Conservation (phyloP, 257 asterid species). For the Solanum okadae region DNA sequence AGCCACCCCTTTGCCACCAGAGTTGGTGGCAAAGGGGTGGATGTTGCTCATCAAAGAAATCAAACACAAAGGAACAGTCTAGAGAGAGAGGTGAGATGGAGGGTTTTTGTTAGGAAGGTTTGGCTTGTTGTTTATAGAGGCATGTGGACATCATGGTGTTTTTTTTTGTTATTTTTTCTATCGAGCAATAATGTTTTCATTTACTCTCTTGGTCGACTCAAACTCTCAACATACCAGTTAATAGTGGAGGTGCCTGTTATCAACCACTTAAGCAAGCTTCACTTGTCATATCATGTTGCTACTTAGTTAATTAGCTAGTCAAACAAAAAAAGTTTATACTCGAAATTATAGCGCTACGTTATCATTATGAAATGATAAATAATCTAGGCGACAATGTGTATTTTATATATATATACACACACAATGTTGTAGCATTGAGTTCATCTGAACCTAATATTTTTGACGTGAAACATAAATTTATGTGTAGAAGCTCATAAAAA, state of each 20-base stretch:
- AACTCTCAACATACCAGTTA: not conserved
- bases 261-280: not conserved
- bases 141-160: not conserved
- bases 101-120: slow-evolving; percentile 25
- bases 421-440: accelerated
- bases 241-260: not conserved
- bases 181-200: not conserved
- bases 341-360: accelerated
- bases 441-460: not conserved
- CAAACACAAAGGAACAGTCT: not conserved
- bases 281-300: not conserved
- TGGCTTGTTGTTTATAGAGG: slow-evolving; percentile 18
- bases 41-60: not conserved
- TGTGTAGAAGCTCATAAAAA: not conserved
- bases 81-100: slow-evolving; percentile 9
- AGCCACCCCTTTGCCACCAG: slow-evolving; percentile 12
- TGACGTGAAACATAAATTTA: not conserved
- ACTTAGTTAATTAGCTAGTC: not conserved
- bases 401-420: too few species aligned
- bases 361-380: not conserved
- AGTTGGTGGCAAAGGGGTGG: not conserved
- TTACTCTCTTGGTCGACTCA: not conserved
- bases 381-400: not conserved
- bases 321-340: not conserved
- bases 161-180: not conserved